A percentile compares a stretch with the other conserved stretches of the same genome.
These are phyloP conservation scores for Delonix regia DNA, from an alignment of 306 rosid species.

Conservation along the genomic window DNA sequence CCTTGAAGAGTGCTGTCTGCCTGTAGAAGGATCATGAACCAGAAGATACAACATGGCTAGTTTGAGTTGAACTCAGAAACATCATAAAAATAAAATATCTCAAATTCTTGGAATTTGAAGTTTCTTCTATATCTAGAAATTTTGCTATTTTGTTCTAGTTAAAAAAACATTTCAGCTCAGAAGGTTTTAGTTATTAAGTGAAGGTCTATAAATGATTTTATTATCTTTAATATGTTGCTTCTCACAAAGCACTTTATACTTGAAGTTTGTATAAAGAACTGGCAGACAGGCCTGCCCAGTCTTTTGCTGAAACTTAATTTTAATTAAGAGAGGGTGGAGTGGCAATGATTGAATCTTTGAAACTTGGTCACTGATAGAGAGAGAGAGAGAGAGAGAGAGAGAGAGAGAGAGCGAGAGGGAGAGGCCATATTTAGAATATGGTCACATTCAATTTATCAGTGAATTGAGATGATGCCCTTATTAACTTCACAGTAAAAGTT, in stretches of 20 bases:
- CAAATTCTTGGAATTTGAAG: not conserved
- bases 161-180: not conserved
- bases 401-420: not conserved
- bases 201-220: not conserved
- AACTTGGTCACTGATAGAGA: not conserved
- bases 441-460: not conserved
- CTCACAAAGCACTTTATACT: not conserved
- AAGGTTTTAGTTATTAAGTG: not conserved
- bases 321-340: not conserved
- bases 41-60: constrained; percentile 8
- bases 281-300: not conserved
- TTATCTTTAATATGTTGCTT: not conserved
- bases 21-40: constrained; percentile 42
- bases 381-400: not conserved
- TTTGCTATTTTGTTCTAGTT: not conserved
- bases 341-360: not conserved
- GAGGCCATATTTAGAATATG: not conserved
- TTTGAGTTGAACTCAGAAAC: constrained; percentile 18
- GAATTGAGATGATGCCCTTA: constrained; percentile 16
- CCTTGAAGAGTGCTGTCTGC: constrained; percentile 56
- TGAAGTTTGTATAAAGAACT: not conserved
- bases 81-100: constrained; percentile 1
- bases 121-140: constrained; percentile 18
- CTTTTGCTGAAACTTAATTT: not conserved
- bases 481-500: not conserved